Percentiles rank a stretch among this genome's conserved stretches.
Conservation (phyloP, 805 yeast genomes). For the Naumovozyma dairenensis region DNA sequence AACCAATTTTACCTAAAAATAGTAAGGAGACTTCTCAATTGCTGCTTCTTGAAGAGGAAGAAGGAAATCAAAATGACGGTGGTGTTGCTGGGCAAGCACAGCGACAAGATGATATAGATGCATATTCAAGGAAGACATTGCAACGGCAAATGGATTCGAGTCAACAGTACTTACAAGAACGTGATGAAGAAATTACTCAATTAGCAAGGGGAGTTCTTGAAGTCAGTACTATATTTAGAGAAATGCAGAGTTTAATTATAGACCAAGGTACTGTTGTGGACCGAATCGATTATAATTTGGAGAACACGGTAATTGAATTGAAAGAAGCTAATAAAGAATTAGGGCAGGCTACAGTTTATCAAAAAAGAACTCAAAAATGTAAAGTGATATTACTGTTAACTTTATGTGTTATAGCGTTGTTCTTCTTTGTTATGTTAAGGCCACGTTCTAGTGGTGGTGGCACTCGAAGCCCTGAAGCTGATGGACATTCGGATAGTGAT, state of each 20-base stretch:
- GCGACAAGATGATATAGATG: slow-evolving; percentile 26
- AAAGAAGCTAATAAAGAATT: slow-evolving; percentile 72
- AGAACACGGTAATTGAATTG: slow-evolving; percentile 66
- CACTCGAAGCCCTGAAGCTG: too few relatives aligned
- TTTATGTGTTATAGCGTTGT: slow-evolving; percentile 59
- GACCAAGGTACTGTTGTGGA: slow-evolving; percentile 94
- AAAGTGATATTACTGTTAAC: slow-evolving; percentile 68
- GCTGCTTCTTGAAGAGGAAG: slow-evolving; percentile 27
- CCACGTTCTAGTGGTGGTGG: slow-evolving; percentile 31
- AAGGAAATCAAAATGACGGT: slow-evolving; percentile 19
- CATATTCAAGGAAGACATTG: slow-evolving; percentile 28
- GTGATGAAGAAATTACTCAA: slow-evolving; percentile 84
- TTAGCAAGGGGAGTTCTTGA: slow-evolving; percentile 92
- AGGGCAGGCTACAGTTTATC: slow-evolving; percentile 66
- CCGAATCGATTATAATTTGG: slow-evolving; percentile 85
- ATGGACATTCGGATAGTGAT: too few relatives aligned
- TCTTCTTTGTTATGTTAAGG: slow-evolving; percentile 61
- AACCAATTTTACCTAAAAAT: slow-evolving; percentile 29
- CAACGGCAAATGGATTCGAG: slow-evolving; percentile 22
- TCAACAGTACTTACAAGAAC: slow-evolving; percentile 33
- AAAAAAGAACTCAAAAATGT: slow-evolving; percentile 84
- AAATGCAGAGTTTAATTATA: slow-evolving; percentile 80
- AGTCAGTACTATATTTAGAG: slow-evolving; percentile 85
- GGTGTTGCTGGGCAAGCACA: slow-evolving; percentile 13
- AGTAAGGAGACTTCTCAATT: slow-evolving; percentile 17